Evolutionary conservation across 345 rosid genomes (phyloP), one percentile per base, ranked within the genome.

Genomic region (Atalantia buxifolia): DNA sequence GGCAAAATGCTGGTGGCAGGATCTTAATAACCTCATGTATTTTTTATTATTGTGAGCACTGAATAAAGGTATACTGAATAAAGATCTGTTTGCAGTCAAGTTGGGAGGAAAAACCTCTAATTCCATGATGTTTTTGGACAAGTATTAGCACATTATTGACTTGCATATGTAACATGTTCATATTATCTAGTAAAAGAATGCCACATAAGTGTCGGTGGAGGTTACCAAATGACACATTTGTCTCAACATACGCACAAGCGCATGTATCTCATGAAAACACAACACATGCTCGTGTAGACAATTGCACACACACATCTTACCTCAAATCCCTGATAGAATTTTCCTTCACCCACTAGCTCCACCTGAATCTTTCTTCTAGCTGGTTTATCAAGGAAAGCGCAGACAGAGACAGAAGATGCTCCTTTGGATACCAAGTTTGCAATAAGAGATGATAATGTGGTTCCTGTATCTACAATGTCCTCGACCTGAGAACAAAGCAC

Each of bases 401-500:
- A 94, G 27, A 94, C 96, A 1, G 99, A 95, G 19, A 96, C 90
- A 66, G 99, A 89, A 27, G 94, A 83, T 3, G 86, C 97, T 53
- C 92, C 94, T 80, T 88, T 92, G 6, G 80, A 67, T 77, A 86
- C 82, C 86, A 95, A 27, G 78, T 87, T 89, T 30, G 82, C 77
- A 50, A 95, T 88, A 31, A 95, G 82, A 78, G 87, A 75, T 30
- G 86, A 87, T 36, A 95, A 70, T n/a, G 99, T 93, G 85, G 75
- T 80, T 38, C 99, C 98, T 1, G 98, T 92, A 85, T 95, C 99
- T 25, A 95, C 91, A 78, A 95, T 95, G 77, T 93, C 99, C 87
- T 95, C 99, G 38, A 95, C 97, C 99, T 93, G 80, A 30, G 36
- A 81, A 55, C 75, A 61, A 38, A 77, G 50, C 69, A 59, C 21